Conservation (phyloP, 2,329 filamentous ascomycete species). For the Eutypa lata region DNA sequence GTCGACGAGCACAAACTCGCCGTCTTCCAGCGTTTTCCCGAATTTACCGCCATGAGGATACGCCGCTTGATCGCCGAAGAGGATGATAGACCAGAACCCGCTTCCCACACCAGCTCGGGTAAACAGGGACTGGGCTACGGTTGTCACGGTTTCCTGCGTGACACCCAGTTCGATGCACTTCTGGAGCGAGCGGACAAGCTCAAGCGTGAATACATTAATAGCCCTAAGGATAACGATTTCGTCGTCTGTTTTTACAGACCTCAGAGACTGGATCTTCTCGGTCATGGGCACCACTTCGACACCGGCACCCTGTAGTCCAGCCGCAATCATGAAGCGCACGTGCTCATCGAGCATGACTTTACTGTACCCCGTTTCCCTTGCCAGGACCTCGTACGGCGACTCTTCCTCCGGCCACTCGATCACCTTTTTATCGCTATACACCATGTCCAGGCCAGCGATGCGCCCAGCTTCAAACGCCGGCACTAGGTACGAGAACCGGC, state of each 20-base stretch:
- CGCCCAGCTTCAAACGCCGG: constrained; percentile 27
- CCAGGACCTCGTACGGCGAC: constrained; percentile 23
- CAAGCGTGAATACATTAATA: constrained; percentile 26
- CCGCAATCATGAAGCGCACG: constrained; percentile 26
- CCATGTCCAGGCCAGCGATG: constrained; percentile 26
- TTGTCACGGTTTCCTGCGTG: constrained; percentile 22
- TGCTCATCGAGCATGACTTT: constrained; percentile 29
- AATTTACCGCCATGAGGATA: constrained; percentile 26
- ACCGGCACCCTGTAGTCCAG: constrained; percentile 21
- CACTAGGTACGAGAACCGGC: constrained; percentile 25
- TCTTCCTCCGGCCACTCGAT: constrained; percentile 25
- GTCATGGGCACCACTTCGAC: constrained; percentile 27
- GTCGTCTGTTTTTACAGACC: constrained; percentile 24
- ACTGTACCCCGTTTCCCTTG: constrained; percentile 12
- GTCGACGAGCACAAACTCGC: constrained; percentile 27
- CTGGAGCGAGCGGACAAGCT: constrained; percentile 24
- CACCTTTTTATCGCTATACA: constrained; percentile 20
- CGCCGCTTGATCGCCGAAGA: constrained; percentile 26
- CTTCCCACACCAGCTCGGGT: constrained; percentile 21
- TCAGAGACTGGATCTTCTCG: constrained; percentile 19
- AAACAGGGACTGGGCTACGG: constrained; percentile 18
- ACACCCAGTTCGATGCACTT: constrained; percentile 21
- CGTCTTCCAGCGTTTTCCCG: constrained; percentile 20
- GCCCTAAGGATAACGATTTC: constrained; percentile 24
- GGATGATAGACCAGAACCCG: constrained; percentile 26